Base-by-base conservation (phyloP, 2,329 filamentous ascomycete species). In the Talaromyces piceae region DNA sequence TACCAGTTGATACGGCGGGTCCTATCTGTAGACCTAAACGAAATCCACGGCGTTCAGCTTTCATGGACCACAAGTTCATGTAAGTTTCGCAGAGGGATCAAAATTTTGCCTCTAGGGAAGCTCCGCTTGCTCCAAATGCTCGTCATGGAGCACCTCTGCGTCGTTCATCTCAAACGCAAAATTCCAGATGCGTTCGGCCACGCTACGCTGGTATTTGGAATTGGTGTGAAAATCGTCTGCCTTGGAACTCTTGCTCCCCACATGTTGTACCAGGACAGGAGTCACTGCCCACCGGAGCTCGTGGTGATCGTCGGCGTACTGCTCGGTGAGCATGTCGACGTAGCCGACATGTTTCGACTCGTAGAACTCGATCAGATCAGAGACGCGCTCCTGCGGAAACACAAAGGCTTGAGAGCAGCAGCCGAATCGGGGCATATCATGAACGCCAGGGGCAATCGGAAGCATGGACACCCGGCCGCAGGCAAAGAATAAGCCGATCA, bases 391-490 rank as follows among this genome's bases (percentile, higher is more conserved):
- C n/a, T 65, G 67, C 2, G 70, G 71, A 47, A 73, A 75, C 28
- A 74, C 66, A 5, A 74, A 64, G 2, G 61, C 72, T 59, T 76
- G 73, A 1, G 67, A 67, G 54, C 73, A 75, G 57, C 71, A 74
- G 13, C 71, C 72, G 49, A 65, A 73, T 7, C 63, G 56, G 11
- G 67, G 58, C 72, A 74, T 74, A 22, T 62, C 57, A 39, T 67
- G 61, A 1, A 75, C 62, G 5, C 71, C 71, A 2, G 50, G 33
- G 1, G 65, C 55, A 6, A 68, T 61, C 1, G 69, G 67, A 2
- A 64, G 60, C 5, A 73, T 61, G 1, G 70, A 72, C 0, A 64
- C 60, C 20, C 66, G 64, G 8, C 73, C 73, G 6, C 33, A 37
- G 3, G 65, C 63, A 53, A 75, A 74, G 54, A 69, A 72, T 28